phyloP scores from a whole-genome alignment of 306 rosid species.

The Rosa multiflora region DNA sequence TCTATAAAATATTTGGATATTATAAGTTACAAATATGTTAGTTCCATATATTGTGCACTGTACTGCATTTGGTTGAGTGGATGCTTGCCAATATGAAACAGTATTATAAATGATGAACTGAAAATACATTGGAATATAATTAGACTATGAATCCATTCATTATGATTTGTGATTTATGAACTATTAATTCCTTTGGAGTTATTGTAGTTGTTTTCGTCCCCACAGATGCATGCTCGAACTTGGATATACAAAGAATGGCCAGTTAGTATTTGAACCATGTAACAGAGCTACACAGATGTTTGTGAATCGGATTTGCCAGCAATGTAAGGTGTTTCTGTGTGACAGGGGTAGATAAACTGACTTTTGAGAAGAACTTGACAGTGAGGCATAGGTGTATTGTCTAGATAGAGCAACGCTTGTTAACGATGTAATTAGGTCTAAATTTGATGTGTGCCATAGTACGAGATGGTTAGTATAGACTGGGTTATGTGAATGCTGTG shows the following conservation, averaged over 20 bases:
- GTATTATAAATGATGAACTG: not conserved
- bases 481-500: not conserved
- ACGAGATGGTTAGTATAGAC: not conserved
- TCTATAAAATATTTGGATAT: not conserved
- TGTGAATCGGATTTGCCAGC: not conserved
- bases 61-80: not conserved
- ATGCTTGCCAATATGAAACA: not conserved
- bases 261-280: not conserved
- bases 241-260: not conserved
- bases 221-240: not conserved
- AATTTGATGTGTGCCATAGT: not conserved
- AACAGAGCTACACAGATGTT: not conserved
- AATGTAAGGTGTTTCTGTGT: not conserved
- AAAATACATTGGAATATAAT: not conserved
- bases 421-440: not conserved
- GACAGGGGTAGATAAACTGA: not conserved
- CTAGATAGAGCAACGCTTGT: not conserved
- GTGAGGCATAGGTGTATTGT: not conserved
- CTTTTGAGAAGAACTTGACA: slow-evolving; percentile 5
- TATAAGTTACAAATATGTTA: not conserved
- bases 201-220: not conserved
- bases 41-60: not conserved
- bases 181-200: not conserved
- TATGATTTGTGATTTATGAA: not conserved
- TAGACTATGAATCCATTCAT: not conserved